Conservation (phyloP, 352 stramenopile genomes). For the Globisporangium ultimum region DNA sequence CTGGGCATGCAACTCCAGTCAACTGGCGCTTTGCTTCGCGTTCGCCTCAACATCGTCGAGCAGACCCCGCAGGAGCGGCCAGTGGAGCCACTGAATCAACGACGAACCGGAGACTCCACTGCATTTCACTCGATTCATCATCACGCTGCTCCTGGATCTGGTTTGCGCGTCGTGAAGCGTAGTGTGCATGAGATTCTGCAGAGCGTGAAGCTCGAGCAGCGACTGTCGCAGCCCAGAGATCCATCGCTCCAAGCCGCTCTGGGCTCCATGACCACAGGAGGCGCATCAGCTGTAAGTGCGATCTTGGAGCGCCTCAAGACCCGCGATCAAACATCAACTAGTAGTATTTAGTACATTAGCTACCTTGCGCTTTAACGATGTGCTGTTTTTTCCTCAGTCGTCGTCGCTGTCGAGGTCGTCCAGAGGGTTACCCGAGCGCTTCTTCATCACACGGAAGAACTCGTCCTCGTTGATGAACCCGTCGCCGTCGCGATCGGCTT, state of each 20-base stretch:
- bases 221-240: constrained; percentile 22
- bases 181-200: constrained; percentile 74
- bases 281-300: constrained; percentile 17
- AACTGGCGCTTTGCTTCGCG: constrained; percentile 28
- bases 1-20: constrained; percentile 37
- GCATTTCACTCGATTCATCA: background rate
- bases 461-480: constrained; percentile 94
- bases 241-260: constrained; percentile 12
- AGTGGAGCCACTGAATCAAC: background rate
- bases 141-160: background rate
- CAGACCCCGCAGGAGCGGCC: background rate
- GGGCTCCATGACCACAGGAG: constrained; percentile 4
- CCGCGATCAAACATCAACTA: background rate
- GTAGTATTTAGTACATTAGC: background rate
- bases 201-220: constrained; percentile 43
- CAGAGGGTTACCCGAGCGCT: constrained; percentile 90
- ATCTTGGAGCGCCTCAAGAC: constrained; percentile 30
- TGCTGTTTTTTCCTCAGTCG: constrained; percentile 36
- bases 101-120: background rate
- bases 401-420: constrained; percentile 91
- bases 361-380: no score
- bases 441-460: constrained; percentile 96
- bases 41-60: constrained; percentile 42
- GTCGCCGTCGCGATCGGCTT: constrained; percentile 92
- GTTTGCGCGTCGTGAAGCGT: constrained; percentile 46